These are phyloP conservation scores for Coemansia sp. DNA, from an alignment of 371 early-diverging fungal species.

Conservation along the genomic window DNA sequence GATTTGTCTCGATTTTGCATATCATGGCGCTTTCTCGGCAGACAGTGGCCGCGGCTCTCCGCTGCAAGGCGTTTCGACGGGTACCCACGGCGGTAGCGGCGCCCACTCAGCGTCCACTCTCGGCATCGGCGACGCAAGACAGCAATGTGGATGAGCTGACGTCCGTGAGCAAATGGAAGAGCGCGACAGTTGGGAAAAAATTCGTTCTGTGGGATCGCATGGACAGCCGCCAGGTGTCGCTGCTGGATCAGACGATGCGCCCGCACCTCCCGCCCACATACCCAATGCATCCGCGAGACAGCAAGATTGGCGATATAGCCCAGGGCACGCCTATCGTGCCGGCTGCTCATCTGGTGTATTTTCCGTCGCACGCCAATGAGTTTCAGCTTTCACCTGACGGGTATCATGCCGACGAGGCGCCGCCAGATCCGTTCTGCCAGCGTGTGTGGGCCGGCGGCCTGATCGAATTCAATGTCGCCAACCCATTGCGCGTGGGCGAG, in stretches of 20 bases:
- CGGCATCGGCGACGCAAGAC: background rate
- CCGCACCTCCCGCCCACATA: constrained; percentile 41
- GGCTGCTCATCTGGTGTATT: constrained; percentile 77
- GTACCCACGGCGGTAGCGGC: background rate
- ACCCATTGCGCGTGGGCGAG: constrained; percentile 66
- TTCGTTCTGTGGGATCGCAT: constrained; percentile 35
- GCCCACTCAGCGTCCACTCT: background rate
- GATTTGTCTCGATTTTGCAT: no score
- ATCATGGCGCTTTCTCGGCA: background rate
- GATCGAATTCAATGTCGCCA: constrained; percentile 58
- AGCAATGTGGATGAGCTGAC: constrained; percentile 1
- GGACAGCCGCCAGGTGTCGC: constrained; percentile 37
- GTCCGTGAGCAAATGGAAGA: constrained; percentile 19
- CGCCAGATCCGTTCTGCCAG: constrained; percentile 72
- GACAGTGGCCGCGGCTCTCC: background rate
- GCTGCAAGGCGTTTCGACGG: background rate
- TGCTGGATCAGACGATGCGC: constrained; percentile 46
- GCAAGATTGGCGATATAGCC: constrained; percentile 33
- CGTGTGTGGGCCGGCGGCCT: constrained; percentile 88
- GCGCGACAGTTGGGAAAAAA: constrained; percentile 3
- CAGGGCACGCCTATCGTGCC: constrained; percentile 60
- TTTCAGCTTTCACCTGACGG: constrained; percentile 73
- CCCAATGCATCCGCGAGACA: constrained; percentile 21
- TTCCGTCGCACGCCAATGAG: constrained; percentile 71
- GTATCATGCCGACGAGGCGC: constrained; percentile 69